Evolutionary conservation across 164 flowering plant species (phyloP).

Genomic region (Sedum album): DNA sequence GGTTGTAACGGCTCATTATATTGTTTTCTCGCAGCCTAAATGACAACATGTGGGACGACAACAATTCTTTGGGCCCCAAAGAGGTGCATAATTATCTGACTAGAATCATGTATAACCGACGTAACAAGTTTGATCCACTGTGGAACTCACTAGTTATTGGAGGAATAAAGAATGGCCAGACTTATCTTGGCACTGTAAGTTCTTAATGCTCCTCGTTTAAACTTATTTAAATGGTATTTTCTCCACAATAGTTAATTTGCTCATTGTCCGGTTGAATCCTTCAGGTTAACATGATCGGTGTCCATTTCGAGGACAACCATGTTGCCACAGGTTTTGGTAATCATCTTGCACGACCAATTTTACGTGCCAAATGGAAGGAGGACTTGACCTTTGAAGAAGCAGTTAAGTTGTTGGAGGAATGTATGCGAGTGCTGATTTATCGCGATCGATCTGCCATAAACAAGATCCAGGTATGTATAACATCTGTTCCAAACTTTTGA

Average conservation of each 20-base stretch:
- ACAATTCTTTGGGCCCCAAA: slow-evolving; percentile 91
- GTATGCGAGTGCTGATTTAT: slow-evolving; percentile 86
- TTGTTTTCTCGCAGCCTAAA: slow-evolving; percentile 41
- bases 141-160: slow-evolving; percentile 98
- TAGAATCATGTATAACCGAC: slow-evolving; percentile 65
- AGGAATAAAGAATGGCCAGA: slow-evolving; percentile 35
- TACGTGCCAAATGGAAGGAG: slow-evolving; percentile 87
- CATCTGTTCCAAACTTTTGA: background rate
- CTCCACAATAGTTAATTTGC: background rate
- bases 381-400: slow-evolving; percentile 88
- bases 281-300: slow-evolving; percentile 94
- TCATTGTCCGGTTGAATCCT: background rate
- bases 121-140: slow-evolving; percentile 71
- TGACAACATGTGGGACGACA: slow-evolving; percentile 99
- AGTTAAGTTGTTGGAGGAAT: slow-evolving; percentile 82
- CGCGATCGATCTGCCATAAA: slow-evolving; percentile 96
- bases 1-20: background rate
- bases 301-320: slow-evolving; percentile 80
- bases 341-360: slow-evolving; percentile 90
- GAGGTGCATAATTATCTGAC: slow-evolving; percentile 84
- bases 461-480: slow-evolving; percentile 71
- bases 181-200: slow-evolving; percentile 68
- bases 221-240: background rate
- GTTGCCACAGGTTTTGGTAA: slow-evolving; percentile 97
- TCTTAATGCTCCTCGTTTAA: background rate